A percentile compares a stretch with the other conserved stretches of the same genome.
phyloP scores from a whole-genome alignment of 2,329 filamentous ascomycete species.

The Microcyclosporella mali region DNA sequence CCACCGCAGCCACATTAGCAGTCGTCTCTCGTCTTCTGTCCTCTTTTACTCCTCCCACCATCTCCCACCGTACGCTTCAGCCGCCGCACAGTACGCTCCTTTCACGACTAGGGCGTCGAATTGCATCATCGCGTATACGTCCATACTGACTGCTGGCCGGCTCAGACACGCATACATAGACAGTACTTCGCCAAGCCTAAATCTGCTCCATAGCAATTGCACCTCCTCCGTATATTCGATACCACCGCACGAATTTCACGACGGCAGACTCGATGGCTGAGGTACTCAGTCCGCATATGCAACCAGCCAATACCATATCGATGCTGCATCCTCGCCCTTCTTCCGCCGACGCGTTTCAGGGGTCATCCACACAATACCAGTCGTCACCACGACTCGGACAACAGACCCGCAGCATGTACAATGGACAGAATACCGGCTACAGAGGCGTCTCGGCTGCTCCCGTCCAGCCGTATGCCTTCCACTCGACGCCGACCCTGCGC shows the following conservation, averaged over 20 bases:
- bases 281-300: conserved; percentile 44
- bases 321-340: conserved; percentile 43
- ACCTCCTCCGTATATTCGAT: conserved; percentile 6
- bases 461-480: conserved; percentile 47
- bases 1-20: conserved; percentile 8
- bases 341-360: conserved; percentile 43
- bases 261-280: conserved; percentile 34
- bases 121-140: conserved; percentile 5
- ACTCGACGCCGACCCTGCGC: conserved; percentile 49
- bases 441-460: conserved; percentile 39
- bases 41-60: conserved; percentile 4
- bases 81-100: conserved; percentile 8
- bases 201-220: conserved; percentile 8
- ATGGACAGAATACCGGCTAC: conserved; percentile 37
- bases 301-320: conserved; percentile 43
- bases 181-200: conserved; percentile 19
- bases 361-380: conserved; percentile 32
- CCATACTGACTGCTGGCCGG: conserved; percentile 29
- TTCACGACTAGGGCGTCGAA: conserved; percentile 14
- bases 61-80: conserved; percentile 7
- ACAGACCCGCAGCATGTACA: conserved; percentile 40
- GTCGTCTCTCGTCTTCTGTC: conserved; percentile 5
- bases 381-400: conserved; percentile 35
- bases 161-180: conserved; percentile 28
- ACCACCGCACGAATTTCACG: conserved; percentile 9